Evolutionary conservation across 148 eudicot genomes (phyloP).

Genomic region (Oxyria digyna): DNA sequence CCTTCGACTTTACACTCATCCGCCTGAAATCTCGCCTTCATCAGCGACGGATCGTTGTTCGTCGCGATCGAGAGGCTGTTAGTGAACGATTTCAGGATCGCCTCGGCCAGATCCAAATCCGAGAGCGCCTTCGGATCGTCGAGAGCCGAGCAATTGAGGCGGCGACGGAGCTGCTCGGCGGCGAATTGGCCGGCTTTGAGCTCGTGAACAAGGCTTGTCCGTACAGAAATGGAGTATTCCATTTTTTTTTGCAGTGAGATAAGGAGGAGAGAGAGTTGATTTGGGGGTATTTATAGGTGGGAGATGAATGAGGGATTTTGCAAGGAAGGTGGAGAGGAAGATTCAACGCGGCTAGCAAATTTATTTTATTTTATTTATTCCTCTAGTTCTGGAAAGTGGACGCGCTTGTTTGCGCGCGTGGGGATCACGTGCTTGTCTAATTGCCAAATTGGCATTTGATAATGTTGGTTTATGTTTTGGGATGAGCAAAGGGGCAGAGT

Average conservation of each 20-base stretch:
- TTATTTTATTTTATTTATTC: neutral
- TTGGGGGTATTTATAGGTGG: neutral
- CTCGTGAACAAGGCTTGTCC: neutral
- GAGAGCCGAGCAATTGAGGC: neutral
- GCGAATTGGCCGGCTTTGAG: neutral
- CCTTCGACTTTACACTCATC: neutral
- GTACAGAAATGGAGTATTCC: neutral
- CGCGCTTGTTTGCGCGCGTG: neutral
- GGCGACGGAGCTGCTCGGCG: neutral
- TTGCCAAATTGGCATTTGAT: neutral
- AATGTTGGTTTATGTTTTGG: neutral
- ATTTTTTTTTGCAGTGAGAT: neutral
- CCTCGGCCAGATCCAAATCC: neutral
- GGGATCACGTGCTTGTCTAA: neutral
- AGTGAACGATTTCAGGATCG: neutral
- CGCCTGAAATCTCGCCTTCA: neutral
- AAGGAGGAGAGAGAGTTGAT: neutral
- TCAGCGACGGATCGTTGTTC: neutral
- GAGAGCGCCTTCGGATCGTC: neutral
- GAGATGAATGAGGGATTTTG: neutral
- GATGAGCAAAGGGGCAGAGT: neutral
- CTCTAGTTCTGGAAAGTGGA: neutral
- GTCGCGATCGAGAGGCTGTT: neutral
- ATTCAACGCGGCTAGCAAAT: neutral
- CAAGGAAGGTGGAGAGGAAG: neutral